Evolutionary conservation across 345 rosid species (phyloP).

Genomic region (Bretschneidera sinensis): DNA sequence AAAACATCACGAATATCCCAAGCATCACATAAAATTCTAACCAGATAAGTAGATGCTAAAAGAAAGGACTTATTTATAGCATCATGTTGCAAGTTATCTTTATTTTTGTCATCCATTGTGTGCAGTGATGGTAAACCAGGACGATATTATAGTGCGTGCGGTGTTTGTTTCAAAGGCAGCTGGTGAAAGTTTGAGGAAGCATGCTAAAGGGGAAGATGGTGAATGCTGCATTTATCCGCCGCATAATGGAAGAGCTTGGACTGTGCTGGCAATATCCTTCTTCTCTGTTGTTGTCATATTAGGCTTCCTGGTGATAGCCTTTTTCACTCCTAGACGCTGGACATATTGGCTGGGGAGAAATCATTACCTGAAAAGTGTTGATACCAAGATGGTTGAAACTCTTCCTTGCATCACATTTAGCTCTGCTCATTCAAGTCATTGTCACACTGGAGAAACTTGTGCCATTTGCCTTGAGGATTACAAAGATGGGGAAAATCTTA

Average conservation of each 20-base stretch:
- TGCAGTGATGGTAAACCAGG: conserved; percentile 60
- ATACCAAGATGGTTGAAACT: conserved; percentile 39
- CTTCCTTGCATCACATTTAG: conserved; percentile 48
- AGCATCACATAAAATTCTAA: too few relatives aligned
- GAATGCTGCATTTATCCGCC: conserved; percentile 60
- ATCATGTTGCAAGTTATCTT: too few relatives aligned
- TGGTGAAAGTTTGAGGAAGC: conserved; percentile 41
- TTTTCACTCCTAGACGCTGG: conserved; percentile 46
- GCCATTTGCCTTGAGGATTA: conserved; percentile 78
- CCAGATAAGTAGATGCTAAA: too few relatives aligned
- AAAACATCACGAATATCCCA: too few relatives aligned
- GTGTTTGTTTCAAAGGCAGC: conserved; percentile 53
- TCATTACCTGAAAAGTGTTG: conserved; percentile 21
- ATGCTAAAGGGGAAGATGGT: conserved; percentile 35
- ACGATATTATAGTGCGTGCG: conserved; percentile 44
- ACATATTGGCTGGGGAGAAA: conserved; percentile 33
- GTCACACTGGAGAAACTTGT: conserved; percentile 48
- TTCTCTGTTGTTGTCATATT: conserved; percentile 43
- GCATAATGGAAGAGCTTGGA: conserved; percentile 42
- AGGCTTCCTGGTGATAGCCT: conserved; percentile 39
- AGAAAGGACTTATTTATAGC: too few relatives aligned
- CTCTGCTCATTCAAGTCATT: conserved; percentile 25
- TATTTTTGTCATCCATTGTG: background rate
- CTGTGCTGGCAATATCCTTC: conserved; percentile 50
- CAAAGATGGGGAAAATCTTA: conserved; percentile 54